Evolutionary conservation across 441 rosid genomes (phyloP).

Genomic region (Populus tomentosa): DNA sequence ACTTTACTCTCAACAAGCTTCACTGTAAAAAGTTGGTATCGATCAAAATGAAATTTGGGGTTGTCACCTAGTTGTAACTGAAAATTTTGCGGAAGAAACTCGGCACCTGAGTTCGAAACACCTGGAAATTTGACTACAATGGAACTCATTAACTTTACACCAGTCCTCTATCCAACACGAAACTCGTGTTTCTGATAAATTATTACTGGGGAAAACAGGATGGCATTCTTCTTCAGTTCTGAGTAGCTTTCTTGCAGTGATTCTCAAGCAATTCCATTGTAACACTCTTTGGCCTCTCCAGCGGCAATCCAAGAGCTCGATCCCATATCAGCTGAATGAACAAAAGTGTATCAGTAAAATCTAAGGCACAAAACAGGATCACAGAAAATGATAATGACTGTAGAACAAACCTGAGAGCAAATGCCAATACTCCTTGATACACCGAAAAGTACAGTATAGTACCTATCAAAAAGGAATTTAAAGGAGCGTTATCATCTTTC

Average conservation of each 20-base stretch:
- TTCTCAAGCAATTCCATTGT: constrained; percentile 90
- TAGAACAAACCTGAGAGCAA: constrained; percentile 72
- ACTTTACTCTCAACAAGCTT: neutral
- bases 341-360: constrained; percentile 1
- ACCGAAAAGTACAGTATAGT: constrained; percentile 88
- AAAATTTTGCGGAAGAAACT: neutral
- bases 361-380: neutral
- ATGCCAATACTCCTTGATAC: constrained; percentile 96
- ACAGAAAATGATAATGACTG: neutral
- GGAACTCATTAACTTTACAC: constrained; percentile 13
- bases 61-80: neutral
- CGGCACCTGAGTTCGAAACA: neutral
- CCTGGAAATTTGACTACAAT: constrained; percentile 5
- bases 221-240: neutral
- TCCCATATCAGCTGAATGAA: constrained; percentile 89
- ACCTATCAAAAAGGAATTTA: constrained; percentile 38
- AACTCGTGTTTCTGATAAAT: constrained; percentile 10
- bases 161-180: constrained; percentile 7
- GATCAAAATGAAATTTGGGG: neutral
- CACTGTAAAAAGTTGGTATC: neutral
- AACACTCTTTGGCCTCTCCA: constrained; percentile 97
- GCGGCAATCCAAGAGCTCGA: constrained; percentile 88
- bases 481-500: neutral
- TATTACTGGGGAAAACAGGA: constrained; percentile 3
- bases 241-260: constrained; percentile 61